phyloP scores from a whole-genome alignment of 2,329 filamentous ascomycete species.

The Xylaria sp. region DNA sequence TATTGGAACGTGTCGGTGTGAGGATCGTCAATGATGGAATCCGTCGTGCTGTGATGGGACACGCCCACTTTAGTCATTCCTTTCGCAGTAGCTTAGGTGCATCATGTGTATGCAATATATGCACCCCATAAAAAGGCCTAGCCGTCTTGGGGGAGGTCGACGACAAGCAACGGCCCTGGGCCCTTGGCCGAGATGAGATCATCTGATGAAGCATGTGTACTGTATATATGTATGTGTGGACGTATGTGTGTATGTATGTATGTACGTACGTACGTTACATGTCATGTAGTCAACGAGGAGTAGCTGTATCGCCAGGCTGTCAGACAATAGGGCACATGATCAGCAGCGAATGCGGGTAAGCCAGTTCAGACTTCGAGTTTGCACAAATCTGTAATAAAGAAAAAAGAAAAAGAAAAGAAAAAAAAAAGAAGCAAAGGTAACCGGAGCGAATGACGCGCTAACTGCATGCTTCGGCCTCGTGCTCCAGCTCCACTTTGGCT shows the following conservation, averaged over 20 bases:
- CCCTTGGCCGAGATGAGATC: conserved; percentile 17
- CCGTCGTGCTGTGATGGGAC: conserved; percentile 14
- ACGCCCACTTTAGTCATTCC: conserved; percentile 15
- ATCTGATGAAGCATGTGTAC: conserved; percentile 18
- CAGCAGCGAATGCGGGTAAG: conserved; percentile 25
- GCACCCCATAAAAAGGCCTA: conserved; percentile 15
- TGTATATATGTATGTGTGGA: conserved; percentile 6
- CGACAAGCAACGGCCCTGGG: conserved; percentile 7
- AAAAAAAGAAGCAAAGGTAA: background rate
- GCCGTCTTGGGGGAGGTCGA: too few relatives aligned
- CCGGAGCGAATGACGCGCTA: background rate
- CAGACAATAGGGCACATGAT: conserved; percentile 24
- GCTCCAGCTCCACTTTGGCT: conserved; percentile 12
- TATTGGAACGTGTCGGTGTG: conserved; percentile 26
- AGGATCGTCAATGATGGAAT: conserved; percentile 19
- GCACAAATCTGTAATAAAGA: conserved; percentile 12
- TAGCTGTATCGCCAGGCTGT: conserved; percentile 8
- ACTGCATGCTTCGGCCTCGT: background rate
- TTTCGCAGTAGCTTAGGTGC: conserved; percentile 17
- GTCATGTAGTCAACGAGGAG: conserved; percentile 1
- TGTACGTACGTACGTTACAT: too few relatives aligned
- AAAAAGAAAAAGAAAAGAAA: conserved; percentile 9
- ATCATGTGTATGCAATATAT: conserved; percentile 22
- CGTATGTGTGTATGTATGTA: too few relatives aligned
- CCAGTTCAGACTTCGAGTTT: conserved; percentile 21